Base-by-base conservation (phyloP, 345 rosid genomes). In the Hibiscus tridactylites region DNA sequence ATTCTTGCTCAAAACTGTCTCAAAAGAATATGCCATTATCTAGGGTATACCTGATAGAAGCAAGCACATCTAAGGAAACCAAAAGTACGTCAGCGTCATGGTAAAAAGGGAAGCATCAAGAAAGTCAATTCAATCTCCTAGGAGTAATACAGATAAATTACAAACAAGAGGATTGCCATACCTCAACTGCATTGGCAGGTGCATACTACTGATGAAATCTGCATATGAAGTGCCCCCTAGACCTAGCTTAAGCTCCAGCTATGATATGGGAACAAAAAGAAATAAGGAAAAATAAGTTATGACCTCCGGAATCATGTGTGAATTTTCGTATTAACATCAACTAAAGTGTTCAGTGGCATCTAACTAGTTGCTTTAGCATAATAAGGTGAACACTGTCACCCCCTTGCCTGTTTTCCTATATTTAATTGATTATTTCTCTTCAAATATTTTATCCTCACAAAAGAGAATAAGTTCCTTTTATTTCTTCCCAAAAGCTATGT, bases 191-290 rank as follows among this genome's bases (percentile, higher is more conserved):
- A 87, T 85, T 17, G 98, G 98, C 42, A 94, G 79, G 85, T 90
- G 95, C 76, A 87, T 62, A 61, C 78, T 87, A 24, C 71, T 82
- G 61, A 94, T 94, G 81, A 94, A 88, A 85, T 94, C 98, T 79
- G 65, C 85, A 77, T 91, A 94, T 13, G 97, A 87, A 17, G 98
- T 91, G 66, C 98, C 98, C 6, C 98, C 98, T 61, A 94, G 28
- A 60, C 98, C 98, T 58, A 94, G 81, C 91, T 87, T 94, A 64
- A 94, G 86, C 86, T 94, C 98, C 86, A 94, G 73, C 98, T 94
- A 82, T 46, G 71, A 76, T 42, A 44, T 46, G 50, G 74, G 75
- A 59, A 21, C 10, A 35, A 62, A 60, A 78, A 52, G 60, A 46
- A 39, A 61, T 46, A 56, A 57, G 17, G 29, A 12, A 68, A 54